Evolutionary conservation across 164 flowering plant genomes (phyloP), one percentile per base, ranked within the genome.

Genomic region (Chimonanthus praecox): DNA sequence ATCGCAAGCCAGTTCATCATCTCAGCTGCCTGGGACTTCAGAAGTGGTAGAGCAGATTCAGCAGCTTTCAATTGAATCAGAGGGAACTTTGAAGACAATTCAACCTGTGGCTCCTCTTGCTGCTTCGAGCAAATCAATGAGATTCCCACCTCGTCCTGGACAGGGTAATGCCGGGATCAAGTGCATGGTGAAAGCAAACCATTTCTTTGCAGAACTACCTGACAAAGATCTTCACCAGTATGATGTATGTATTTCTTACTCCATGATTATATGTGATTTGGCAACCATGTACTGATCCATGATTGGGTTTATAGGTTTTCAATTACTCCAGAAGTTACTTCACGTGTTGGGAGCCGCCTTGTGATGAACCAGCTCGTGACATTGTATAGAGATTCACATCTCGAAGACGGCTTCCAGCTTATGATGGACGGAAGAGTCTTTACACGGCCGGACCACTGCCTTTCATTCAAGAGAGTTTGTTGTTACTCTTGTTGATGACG

Each of bases 401-500:
- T 96, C 71, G 99, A 64, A 87, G 60, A 70, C 78, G 98, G 47
- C 93, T 93, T 74, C 99, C 99, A 50, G 99, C 94, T 63, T 95
- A 95, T 85, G 99, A 95, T 89, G 99, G 99, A 0, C 79, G 97
- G 46, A 96, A 94, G 83, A 88, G 97, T 82, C 85, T 96, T 4
- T 96, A 94, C 70, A 96, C 99, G 62, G 99, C 99, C 54, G 98
- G 99, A 1, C 91, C 97, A 1, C 87, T 96, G 6, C 99, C 99
- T 15, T 96, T 96, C 71, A 49, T 5, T 74, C 82, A 0, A 88
- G 80, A 75, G 97, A 92, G 70, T 96, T 96, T 72, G 82, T 74
- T 44, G 88, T 96, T 49, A 87, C 81, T 49, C 91, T 92, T 13
- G 58, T 83, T 50, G 97, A 90, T 81, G 97, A 96, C 49, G 98